Evolutionary conservation across 2,329 filamentous ascomycete genomes (phyloP).

Genomic region (Colletotrichum somersetense): DNA sequence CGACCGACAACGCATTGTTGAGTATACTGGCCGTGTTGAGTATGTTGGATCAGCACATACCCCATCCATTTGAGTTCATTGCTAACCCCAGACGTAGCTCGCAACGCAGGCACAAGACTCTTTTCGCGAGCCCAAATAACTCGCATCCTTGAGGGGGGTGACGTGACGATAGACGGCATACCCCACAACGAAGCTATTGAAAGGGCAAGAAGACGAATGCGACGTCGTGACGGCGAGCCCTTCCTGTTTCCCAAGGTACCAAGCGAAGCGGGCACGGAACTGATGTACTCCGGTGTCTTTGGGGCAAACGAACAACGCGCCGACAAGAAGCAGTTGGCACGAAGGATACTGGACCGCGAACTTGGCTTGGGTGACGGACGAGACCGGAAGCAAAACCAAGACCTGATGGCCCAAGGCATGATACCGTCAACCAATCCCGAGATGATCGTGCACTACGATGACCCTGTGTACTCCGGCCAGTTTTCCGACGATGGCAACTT

Average conservation of each 20-base stretch:
- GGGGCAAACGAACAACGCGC: constrained; percentile 73
- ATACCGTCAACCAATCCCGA: constrained; percentile 84
- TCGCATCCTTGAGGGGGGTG: constrained; percentile 55
- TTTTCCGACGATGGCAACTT: constrained; percentile 98
- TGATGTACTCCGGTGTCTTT: constrained; percentile 88
- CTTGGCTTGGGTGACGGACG: constrained; percentile 76
- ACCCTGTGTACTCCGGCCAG: constrained; percentile 92
- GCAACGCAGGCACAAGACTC: constrained; percentile 46
- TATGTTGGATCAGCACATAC: constrained; percentile 14
- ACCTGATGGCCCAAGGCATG: constrained; percentile 71
- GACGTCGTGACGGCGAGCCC: constrained; percentile 55
- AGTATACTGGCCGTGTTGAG: constrained; percentile 23
- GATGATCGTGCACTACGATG: constrained; percentile 87
- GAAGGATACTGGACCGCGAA: constrained; percentile 84
- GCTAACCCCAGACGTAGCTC: constrained; percentile 49
- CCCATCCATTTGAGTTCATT: constrained; percentile 45
- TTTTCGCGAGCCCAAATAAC: constrained; percentile 55
- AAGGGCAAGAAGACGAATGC: constrained; percentile 60
- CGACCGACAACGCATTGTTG: constrained; percentile 25
- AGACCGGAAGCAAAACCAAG: constrained; percentile 70
- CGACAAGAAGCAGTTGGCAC: constrained; percentile 72
- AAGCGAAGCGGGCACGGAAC: constrained; percentile 77
- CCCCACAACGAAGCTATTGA: constrained; percentile 53
- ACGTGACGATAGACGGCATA: constrained; percentile 51
- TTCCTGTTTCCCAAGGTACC: constrained; percentile 85